A percentile compares a stretch with the other conserved stretches of the same genome.
Conservation (phyloP, 257 asterid genomes). For the Ajuga chamaepitys region DNA sequence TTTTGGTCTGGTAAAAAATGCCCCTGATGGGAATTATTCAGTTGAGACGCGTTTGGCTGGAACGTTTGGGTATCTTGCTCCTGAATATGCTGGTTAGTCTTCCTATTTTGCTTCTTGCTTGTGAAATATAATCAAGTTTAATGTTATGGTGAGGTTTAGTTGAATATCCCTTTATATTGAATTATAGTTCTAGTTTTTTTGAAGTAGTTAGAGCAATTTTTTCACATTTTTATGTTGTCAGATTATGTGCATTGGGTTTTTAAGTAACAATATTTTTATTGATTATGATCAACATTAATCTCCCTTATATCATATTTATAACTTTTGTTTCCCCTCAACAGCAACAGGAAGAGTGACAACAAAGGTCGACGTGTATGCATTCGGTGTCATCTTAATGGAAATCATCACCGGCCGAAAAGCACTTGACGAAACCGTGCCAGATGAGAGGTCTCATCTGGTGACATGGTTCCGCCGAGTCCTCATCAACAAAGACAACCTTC, state of each 20-base stretch:
- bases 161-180: background rate
- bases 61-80: constrained; percentile 92
- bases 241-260: background rate
- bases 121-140: background rate
- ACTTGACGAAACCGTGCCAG: constrained; percentile 69
- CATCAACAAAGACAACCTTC: constrained; percentile 58
- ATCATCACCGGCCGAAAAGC: constrained; percentile 74
- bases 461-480: constrained; percentile 88
- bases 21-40: constrained; percentile 81
- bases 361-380: constrained; percentile 83
- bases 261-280: background rate
- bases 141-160: background rate
- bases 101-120: background rate
- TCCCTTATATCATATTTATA: background rate
- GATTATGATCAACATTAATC: no score
- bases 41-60: constrained; percentile 91
- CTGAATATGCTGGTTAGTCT: constrained; percentile 81
- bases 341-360: constrained; percentile 93
- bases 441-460: constrained; percentile 72
- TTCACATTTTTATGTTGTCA: background rate
- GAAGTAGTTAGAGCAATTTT: background rate
- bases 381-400: constrained; percentile 86
- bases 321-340: constrained; percentile 17
- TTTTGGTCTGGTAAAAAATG: constrained; percentile 76
- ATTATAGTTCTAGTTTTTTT: background rate